Base-by-base conservation (phyloP, 176 grass and related monocot species). In the Thinopyrum elongatum region DNA sequence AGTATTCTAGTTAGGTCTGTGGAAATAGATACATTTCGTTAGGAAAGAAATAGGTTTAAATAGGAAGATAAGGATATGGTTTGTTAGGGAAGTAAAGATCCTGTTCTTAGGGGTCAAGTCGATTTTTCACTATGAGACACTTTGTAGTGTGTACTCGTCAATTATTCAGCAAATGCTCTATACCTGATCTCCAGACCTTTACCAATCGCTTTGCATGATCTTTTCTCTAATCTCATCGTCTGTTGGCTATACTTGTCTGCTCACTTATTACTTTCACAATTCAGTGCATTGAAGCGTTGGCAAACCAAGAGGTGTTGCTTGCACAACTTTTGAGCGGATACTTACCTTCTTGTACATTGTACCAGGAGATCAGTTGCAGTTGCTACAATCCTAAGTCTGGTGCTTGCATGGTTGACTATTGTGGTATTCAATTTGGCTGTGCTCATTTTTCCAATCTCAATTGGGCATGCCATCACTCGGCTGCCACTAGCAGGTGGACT, bases 381-480 rank as follows among this genome's bases (percentile, higher is more conserved):
- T 76, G 80, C 72, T 51, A n/a, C 76, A 83, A 63, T 80, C 64
- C 80, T 80, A 17, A 41, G 80, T n/a, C 7, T 86, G 80, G 41
- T 84, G 76, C 70, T 84, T 51, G 84, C 84, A 30, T 84, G 67
- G 77, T 35, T 80, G 65, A 62, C 80, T 87, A 57, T 87, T 61
- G 74, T 87, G 59, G 57, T 89, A 49, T 82, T 89, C 65, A 89
- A 66, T 83, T 86, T 80, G 67, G 84, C 61, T 51, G 29, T 89
- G 60, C 76, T 92, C 25, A 58, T 84, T 73, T 66, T 66, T 65
- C 84, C 90, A 75, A 80, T 80, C 63, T 89, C 75, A 63, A 46
- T 89, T 47, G 90, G 90, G 31, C 87, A 80, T 80, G 66, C 64
- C 70, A 87, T 92, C 62, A 58, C 85, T 78, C 53, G 67, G 79